Evolutionary conservation across 1,139 yeast genomes (phyloP).

Genomic region (Yamadazyma aaseri): DNA sequence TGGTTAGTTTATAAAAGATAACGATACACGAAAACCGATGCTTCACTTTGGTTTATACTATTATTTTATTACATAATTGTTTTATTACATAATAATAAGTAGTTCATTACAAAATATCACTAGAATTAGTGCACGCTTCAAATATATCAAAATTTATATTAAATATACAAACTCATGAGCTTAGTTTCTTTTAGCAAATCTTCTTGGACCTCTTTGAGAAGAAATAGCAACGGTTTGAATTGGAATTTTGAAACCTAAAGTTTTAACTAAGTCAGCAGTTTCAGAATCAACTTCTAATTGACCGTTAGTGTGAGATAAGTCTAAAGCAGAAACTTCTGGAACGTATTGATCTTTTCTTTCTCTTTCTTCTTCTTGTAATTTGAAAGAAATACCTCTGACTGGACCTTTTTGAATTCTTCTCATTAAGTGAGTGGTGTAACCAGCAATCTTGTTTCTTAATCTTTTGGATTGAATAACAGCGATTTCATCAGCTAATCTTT

Average conservation of each 20-base stretch:
- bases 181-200: constrained; percentile 94
- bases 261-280: constrained; percentile 94
- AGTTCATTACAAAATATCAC: too few species aligned
- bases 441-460: constrained; percentile 99
- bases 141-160: constrained; percentile 9
- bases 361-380: constrained; percentile 99
- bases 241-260: constrained; percentile 96
- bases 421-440: constrained; percentile 99
- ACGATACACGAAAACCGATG: too few species aligned
- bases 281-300: constrained; percentile 97
- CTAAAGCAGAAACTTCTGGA: constrained; percentile 99
- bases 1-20: too few species aligned
- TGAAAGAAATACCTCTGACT: constrained; percentile 99
- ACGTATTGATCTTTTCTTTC: constrained; percentile 99
- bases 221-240: constrained; percentile 88
- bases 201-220: constrained; percentile 90
- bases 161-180: constrained; percentile 13
- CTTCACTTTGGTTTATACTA: too few species aligned
- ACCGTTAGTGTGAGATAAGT: constrained; percentile 94
- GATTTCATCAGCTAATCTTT: constrained; percentile 97
- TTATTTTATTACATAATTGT: too few species aligned
- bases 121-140: too few species aligned
- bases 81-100: too few species aligned
- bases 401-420: constrained; percentile 99
- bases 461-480: constrained; percentile 99